Evolutionary conservation across 495 filamentous ascomycete genomes (phyloP), one percentile per base, ranked within the genome.

Genomic region (Neurospora africana): DNA sequence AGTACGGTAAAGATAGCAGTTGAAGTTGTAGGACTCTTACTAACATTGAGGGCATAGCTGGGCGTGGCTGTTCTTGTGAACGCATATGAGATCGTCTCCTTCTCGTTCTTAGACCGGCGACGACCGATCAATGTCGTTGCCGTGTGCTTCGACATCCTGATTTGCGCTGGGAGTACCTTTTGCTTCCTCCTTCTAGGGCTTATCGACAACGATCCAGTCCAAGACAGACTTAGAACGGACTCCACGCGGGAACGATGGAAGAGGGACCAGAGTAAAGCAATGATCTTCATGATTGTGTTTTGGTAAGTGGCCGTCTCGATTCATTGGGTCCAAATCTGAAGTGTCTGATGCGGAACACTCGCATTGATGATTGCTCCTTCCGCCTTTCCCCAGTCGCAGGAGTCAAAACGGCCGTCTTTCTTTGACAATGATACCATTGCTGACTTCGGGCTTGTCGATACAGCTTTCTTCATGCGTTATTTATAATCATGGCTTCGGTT

Each of bases 221-320:
- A 65, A 33, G 53, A 65, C 53, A 30, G 30, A 27, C 53, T 65
- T 15, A 33, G 53, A 35, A 65, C 44, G 19, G 13, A 35, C 6
- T 53, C 41, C 13, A 33, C 30, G 13, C 53, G 70, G 19, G 68
- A 38, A 10, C 19, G 7, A 17, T 79, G 77, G 78, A 72, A 36
- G 6, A 17, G 11, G 0, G 77, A 79, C 61, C 72, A 77, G 58
- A 73, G 47, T 13, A 78, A 72, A 23, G 72, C 68, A 21, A 79
- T 79, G 78, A 74, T 78, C 30, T 78, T 78, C 11, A 79, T 79
- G 74, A 72, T 78, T 70, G 75, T 77, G 0, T 77, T 78, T 44
- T 72, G 72, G 78, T 79, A 40, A 36, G 76, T 71, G 43, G 19
- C 5, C 33, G 4, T n/a, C 0, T 19, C 15, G 13, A 38, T n/a